Percentiles rank a stretch among this genome's conserved stretches.
These are phyloP conservation scores for Aspergillus sojae DNA, from an alignment of 2,329 filamentous ascomycete genomes.

Conservation along the genomic window DNA sequence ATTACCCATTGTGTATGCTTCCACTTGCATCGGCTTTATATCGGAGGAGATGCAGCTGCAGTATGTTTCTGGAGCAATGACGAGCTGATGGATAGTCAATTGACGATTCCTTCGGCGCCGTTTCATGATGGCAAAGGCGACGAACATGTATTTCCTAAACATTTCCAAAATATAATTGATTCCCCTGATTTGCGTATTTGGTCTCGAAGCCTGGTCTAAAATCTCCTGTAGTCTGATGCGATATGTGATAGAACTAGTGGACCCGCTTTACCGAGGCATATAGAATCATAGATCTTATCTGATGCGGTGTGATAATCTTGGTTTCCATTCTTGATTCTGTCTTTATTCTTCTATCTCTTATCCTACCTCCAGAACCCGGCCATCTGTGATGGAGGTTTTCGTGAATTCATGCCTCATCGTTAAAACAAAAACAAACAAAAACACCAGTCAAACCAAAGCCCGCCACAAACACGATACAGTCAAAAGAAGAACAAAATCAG, in stretches of 20 bases:
- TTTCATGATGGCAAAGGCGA: slow-evolving; percentile 11
- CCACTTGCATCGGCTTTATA: slow-evolving; percentile 24
- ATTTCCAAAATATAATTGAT: slow-evolving; percentile 7
- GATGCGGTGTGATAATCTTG: background rate
- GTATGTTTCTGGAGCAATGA: slow-evolving; percentile 11
- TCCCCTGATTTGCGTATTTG: background rate
- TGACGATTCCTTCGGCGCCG: slow-evolving; percentile 2
- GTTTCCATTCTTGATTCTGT: background rate
- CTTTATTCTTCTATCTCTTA: background rate
- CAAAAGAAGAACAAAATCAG: background rate
- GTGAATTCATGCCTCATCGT: background rate
- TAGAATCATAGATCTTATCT: background rate
- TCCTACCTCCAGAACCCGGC: background rate
- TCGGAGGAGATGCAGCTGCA: slow-evolving; percentile 26
- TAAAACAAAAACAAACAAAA: background rate
- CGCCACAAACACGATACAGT: background rate
- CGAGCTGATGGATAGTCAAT: slow-evolving; percentile 15
- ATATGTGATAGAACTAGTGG: background rate
- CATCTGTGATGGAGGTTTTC: background rate
- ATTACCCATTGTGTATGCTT: slow-evolving; percentile 16
- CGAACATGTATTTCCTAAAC: slow-evolving; percentile 15
- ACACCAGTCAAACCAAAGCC: background rate
- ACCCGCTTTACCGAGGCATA: background rate
- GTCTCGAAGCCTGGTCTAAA: background rate
- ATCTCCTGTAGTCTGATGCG: background rate